Evolutionary conservation across 176 grass and related monocot species (phyloP).

Genomic region (Guadua angustifolia): DNA sequence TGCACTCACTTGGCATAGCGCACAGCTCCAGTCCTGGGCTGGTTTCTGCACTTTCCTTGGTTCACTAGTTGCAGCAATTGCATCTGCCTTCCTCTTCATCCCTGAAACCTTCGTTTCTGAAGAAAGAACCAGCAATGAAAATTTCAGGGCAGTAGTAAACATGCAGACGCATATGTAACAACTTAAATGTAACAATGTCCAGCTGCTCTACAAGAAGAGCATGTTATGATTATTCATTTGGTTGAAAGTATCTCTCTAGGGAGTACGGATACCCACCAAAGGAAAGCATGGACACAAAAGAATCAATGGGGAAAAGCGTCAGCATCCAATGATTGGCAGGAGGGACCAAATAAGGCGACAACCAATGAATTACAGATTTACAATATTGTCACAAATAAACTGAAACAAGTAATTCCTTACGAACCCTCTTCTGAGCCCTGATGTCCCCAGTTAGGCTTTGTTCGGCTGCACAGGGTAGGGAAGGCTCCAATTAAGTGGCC

Average conservation of each 20-base stretch:
- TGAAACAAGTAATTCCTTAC: background rate
- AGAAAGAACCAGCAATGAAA: constrained; percentile 41
- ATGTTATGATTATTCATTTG: background rate
- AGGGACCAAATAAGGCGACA: background rate
- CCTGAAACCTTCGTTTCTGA: constrained; percentile 14
- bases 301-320: background rate
- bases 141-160: constrained; percentile 28
- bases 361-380: background rate
- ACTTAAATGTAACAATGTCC: background rate
- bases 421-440: background rate
- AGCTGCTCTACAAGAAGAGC: constrained; percentile 5
- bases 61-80: background rate
- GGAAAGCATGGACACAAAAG: constrained; percentile 18
- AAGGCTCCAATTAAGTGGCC: no score
- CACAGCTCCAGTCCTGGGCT: constrained; percentile 50
- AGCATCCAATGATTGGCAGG: background rate
- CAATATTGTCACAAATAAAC: background rate
- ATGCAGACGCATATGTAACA: background rate
- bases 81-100: constrained; percentile 39
- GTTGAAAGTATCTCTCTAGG: background rate
- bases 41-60: constrained; percentile 7
- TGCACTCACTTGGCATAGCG: constrained; percentile 49
- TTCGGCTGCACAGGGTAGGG: no score
- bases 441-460: background rate
- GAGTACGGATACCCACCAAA: constrained; percentile 11